These are phyloP conservation scores for Hypoxylon trugodes DNA, from an alignment of 495 filamentous ascomycete genomes.

Conservation along the genomic window DNA sequence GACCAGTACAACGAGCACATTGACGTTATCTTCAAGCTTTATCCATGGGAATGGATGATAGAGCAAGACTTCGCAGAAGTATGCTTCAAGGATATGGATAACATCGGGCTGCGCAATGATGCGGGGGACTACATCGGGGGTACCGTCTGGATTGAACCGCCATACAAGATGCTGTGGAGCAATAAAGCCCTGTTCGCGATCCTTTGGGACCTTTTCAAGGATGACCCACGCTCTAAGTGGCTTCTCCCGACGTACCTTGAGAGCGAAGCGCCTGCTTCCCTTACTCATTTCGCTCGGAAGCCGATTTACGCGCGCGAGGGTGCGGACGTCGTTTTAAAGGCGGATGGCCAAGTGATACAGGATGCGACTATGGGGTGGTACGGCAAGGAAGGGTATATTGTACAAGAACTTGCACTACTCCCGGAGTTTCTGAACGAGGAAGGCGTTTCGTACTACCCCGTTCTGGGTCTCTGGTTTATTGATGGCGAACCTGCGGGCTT, in stretches of 20 bases:
- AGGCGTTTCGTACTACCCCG: not conserved
- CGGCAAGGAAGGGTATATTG: slow-evolving; percentile 6
- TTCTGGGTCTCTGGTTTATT: slow-evolving; percentile 1
- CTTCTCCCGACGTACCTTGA: slow-evolving; percentile 12
- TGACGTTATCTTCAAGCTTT: slow-evolving; percentile 15
- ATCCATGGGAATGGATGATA: slow-evolving; percentile 10
- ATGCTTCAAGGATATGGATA: slow-evolving; percentile 13
- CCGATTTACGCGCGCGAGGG: slow-evolving; percentile 13
- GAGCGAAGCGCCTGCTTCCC: not conserved
- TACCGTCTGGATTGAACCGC: slow-evolving; percentile 10
- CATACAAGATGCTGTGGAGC: slow-evolving; percentile 23
- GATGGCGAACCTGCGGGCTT: slow-evolving; percentile 10
- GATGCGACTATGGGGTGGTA: slow-evolving; percentile 1
- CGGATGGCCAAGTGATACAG: slow-evolving; percentile 1
- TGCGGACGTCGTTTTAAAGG: slow-evolving; percentile 1
- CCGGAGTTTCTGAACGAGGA: slow-evolving; percentile 3
- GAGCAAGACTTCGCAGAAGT: slow-evolving; percentile 2
- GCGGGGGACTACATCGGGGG: slow-evolving; percentile 10
- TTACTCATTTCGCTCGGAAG: slow-evolving; percentile 5
- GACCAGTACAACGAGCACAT: slow-evolving; percentile 9
- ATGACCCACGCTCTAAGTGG: slow-evolving; percentile 10
- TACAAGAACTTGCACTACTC: slow-evolving; percentile 8
- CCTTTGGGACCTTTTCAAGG: slow-evolving; percentile 10
- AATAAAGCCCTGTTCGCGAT: slow-evolving; percentile 9
- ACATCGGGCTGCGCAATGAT: not conserved